These are phyloP conservation scores for Purpureocillium lavendulum DNA, from an alignment of 2,329 filamentous ascomycete species.

Conservation along the genomic window DNA sequence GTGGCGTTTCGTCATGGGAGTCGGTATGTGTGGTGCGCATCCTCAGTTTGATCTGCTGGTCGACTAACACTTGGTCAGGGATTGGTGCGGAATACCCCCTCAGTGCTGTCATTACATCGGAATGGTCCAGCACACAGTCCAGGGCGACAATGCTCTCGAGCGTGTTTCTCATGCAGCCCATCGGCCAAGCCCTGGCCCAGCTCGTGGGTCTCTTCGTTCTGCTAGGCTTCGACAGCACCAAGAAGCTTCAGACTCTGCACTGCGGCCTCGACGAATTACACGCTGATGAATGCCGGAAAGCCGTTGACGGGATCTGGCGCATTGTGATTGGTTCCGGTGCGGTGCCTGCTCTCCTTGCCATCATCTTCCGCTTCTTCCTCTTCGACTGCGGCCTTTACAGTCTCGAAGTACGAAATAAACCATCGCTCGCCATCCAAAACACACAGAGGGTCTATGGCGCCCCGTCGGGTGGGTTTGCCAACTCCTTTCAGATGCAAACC, in stretches of 20 bases:
- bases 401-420: conserved; percentile 56
- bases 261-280: conserved; percentile 38
- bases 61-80: conserved; percentile 23
- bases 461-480: conserved; percentile 11
- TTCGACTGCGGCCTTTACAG: conserved; percentile 59
- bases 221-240: conserved; percentile 33
- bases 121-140: conserved; percentile 55
- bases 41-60: too few species aligned
- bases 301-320: conserved; percentile 55
- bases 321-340: conserved; percentile 59
- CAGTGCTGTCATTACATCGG: conserved; percentile 58
- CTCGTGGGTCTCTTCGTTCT: conserved; percentile 49
- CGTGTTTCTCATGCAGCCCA: conserved; percentile 62
- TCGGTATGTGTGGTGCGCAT: conserved; percentile 24
- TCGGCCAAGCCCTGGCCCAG: conserved; percentile 58
- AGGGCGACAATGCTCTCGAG: conserved; percentile 59
- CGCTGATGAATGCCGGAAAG: conserved; percentile 34
- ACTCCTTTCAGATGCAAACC: conserved; percentile 12
- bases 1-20: conserved; percentile 48
- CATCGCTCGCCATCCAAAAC: conserved; percentile 48
- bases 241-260: conserved; percentile 33
- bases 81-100: conserved; percentile 64
- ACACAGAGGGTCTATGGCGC: conserved; percentile 50
- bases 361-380: conserved; percentile 58
- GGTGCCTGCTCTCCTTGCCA: conserved; percentile 53